Conservation (phyloP, 2,329 filamentous ascomycete genomes). For the Stemphylium beticola region DNA sequence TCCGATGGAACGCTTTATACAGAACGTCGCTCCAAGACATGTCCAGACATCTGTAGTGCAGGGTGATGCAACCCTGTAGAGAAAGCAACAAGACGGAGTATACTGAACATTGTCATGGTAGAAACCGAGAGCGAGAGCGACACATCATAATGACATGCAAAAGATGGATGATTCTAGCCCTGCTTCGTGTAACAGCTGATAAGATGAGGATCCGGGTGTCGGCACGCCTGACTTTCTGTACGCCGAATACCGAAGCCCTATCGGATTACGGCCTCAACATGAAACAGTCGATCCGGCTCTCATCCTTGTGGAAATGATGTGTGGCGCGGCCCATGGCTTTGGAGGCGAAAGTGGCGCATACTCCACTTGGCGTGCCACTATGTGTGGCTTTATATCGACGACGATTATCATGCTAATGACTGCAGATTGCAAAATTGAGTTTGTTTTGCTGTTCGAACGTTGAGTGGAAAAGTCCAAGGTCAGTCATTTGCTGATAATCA, state of each 20-base stretch:
- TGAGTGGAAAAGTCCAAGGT: not conserved
- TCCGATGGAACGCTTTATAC: too few species aligned
- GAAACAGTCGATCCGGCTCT: not conserved
- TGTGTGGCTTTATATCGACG: not conserved
- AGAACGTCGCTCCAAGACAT: too few species aligned
- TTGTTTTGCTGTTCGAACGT: not conserved
- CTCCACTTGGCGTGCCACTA: not conserved
- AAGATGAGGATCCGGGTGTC: not conserved
- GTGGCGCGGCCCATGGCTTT: not conserved
- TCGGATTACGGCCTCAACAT: not conserved
- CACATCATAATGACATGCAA: too few species aligned
- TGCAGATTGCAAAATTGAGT: not conserved
- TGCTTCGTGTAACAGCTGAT: not conserved
- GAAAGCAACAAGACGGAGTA: too few species aligned
- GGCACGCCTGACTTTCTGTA: not conserved
- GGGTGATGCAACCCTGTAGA: too few species aligned
- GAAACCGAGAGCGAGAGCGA: too few species aligned
- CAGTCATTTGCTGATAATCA: not conserved
- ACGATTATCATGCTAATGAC: not conserved
- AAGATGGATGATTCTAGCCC: not conserved
- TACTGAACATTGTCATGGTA: too few species aligned
- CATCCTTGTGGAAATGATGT: not conserved
- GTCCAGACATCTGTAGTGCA: too few species aligned
- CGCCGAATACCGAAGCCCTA: not conserved
- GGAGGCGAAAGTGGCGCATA: not conserved